These are phyloP conservation scores for Diaporthe batatas DNA, from an alignment of 2,329 filamentous ascomycete species.

Conservation along the genomic window DNA sequence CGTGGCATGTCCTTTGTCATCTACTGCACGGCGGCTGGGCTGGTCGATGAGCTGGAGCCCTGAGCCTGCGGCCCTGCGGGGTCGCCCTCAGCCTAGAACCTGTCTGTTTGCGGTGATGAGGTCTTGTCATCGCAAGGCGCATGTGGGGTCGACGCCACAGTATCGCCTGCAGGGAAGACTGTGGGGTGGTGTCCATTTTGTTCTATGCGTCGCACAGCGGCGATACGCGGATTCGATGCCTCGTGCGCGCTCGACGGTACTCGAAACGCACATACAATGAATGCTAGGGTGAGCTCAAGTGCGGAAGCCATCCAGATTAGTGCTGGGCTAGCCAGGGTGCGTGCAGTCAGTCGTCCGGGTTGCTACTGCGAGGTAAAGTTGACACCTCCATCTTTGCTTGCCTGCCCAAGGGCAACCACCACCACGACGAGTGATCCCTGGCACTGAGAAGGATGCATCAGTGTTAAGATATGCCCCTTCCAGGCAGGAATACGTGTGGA, in stretches of 20 bases:
- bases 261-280: neutral
- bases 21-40: neutral
- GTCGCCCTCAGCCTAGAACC: neutral
- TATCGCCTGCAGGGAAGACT: neutral
- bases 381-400: neutral
- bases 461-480: neutral
- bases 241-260: neutral
- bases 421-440: neutral
- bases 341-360: neutral
- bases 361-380: too few species aligned
- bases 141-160: slow-evolving; percentile 16
- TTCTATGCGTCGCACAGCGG: neutral
- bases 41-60: neutral
- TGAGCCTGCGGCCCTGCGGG: neutral
- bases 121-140: slow-evolving; percentile 4
- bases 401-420: neutral
- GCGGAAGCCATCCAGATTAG: neutral
- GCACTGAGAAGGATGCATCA: neutral
- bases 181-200: neutral
- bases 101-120: slow-evolving; percentile 11
- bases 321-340: neutral
- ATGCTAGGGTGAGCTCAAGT: neutral
- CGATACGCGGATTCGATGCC: neutral
- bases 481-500: neutral
- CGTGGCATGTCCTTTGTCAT: slow-evolving; percentile 28